Evolutionary conservation across 768 basidiomycete species (phyloP).

Genomic region (Mycena chlorophos): DNA sequence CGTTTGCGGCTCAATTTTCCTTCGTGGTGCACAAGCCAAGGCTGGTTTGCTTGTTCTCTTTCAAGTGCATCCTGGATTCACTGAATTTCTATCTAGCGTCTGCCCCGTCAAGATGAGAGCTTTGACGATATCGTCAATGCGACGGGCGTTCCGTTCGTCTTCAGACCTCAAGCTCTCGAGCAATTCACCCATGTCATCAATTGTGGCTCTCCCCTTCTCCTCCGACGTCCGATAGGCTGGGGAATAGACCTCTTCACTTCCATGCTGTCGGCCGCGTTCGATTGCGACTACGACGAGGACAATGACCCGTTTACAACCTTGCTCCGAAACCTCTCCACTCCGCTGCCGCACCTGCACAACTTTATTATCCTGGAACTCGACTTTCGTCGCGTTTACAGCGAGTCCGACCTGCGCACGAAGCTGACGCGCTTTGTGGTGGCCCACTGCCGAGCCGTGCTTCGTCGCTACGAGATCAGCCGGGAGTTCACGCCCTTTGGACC

Average conservation of each 20-base stretch:
- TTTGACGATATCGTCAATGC: not conserved
- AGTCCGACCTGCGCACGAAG: not conserved
- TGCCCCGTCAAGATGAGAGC: not conserved
- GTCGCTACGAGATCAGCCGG: not conserved
- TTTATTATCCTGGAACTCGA: not conserved
- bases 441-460: not conserved
- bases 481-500: not conserved
- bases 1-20: too few relatives aligned
- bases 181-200: not conserved
- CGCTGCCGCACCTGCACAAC: not conserved
- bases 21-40: not conserved
- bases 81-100: not conserved
- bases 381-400: not conserved
- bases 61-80: not conserved
- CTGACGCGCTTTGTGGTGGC: not conserved
- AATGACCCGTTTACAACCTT: not conserved
- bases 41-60: not conserved
- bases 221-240: not conserved
- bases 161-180: not conserved
- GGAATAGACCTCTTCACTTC: not conserved
- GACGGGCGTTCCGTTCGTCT: not conserved
- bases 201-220: not conserved
- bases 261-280: not conserved
- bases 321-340: not conserved
- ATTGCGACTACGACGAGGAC: not conserved